Conservation (phyloP, 441 rosid species). For the Flueggea neowawraea region DNA sequence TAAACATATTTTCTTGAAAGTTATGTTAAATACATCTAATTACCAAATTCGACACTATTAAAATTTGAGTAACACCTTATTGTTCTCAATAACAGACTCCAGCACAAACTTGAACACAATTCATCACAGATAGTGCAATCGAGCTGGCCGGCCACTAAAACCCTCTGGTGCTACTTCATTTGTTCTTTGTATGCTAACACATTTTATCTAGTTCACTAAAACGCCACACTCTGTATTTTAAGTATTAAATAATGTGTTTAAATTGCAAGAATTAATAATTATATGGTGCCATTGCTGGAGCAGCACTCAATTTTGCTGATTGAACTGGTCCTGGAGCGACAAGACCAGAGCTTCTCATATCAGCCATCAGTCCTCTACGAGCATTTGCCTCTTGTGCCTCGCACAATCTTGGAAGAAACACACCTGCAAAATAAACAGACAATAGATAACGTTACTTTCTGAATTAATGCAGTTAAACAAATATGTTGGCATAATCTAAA, state of each 20-base stretch:
- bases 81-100: neutral
- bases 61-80: neutral
- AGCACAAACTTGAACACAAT: neutral
- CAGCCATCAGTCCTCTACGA: conserved; percentile 51
- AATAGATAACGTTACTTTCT: no score
- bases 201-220: no score
- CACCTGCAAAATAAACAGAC: conserved; percentile 34
- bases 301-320: conserved; percentile 9
- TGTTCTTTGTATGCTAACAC: neutral
- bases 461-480: no score
- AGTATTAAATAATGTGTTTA: no score
- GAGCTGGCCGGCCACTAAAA: neutral
- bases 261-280: neutral
- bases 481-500: no score
- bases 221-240: no score
- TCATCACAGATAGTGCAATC: neutral
- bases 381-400: conserved; percentile 37
- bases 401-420: conserved; percentile 71
- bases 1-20: no score
- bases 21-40: no score
- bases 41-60: no score
- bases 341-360: conserved; percentile 49
- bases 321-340: conserved; percentile 42
- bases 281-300: conserved; percentile 34
- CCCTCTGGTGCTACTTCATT: conserved; percentile 1